These are phyloP conservation scores for Pulveroboletus sp. DNA, from an alignment of 768 basidiomycete species.

Conservation along the genomic window DNA sequence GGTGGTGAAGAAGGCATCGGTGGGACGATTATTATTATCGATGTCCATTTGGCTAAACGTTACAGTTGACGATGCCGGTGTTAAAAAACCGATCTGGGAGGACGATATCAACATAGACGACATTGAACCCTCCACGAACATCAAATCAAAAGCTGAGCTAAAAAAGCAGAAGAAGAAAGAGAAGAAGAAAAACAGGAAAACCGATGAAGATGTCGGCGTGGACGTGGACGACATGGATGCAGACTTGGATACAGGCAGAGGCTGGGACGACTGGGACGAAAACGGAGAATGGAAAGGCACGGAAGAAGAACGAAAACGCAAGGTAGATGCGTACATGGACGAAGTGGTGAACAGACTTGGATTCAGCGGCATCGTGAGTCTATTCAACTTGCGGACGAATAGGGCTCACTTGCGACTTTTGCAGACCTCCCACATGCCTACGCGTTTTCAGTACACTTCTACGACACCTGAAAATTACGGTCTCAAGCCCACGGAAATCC, in stretches of 20 bases:
- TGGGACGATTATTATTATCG: conserved; percentile 1
- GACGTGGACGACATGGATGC: conserved; percentile 52
- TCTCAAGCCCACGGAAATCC: conserved; percentile 80
- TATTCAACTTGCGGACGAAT: not conserved
- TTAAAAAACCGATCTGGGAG: conserved; percentile 85
- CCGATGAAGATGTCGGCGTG: conserved; percentile 45
- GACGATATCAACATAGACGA: conserved; percentile 86
- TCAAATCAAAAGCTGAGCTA: conserved; percentile 24
- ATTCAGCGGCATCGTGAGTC: conserved; percentile 90
- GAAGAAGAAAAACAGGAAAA: conserved; percentile 37
- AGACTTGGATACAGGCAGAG: conserved; percentile 50
- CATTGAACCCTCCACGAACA: conserved; percentile 41
- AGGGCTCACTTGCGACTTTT: conserved; percentile 3
- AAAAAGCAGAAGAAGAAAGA: conserved; percentile 50
- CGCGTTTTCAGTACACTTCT: conserved; percentile 89
- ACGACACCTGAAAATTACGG: conserved; percentile 61
- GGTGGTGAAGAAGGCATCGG: conserved; percentile 46
- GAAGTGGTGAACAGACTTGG: conserved; percentile 81
- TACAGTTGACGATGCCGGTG: conserved; percentile 33
- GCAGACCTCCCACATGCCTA: conserved; percentile 86
- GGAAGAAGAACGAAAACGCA: conserved; percentile 85
- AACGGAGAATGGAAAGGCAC: conserved; percentile 82
- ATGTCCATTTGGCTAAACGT: not conserved
- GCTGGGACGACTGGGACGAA: conserved; percentile 22
- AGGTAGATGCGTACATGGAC: conserved; percentile 86